Conservation (phyloP, 139 green algal species). For the Marvania coccoides region DNA sequence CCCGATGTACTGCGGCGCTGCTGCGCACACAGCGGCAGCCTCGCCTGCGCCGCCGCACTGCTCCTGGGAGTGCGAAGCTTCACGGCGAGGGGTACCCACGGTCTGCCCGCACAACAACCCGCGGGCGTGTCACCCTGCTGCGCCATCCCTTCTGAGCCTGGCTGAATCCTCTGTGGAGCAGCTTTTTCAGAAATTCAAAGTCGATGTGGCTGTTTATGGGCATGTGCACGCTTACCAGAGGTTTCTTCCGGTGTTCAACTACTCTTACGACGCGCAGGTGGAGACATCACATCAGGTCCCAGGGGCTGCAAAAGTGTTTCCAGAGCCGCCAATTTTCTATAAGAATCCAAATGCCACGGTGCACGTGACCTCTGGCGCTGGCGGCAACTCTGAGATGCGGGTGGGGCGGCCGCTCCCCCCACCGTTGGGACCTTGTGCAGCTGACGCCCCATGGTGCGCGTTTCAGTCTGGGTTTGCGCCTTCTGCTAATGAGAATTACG, state of each 20-base stretch:
- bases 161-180: slow-evolving; percentile 4
- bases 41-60: not conserved
- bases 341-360: not conserved
- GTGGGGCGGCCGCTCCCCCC: not conserved
- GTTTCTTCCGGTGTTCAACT: slow-evolving; percentile 6
- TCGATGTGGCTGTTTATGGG: slow-evolving; percentile 13
- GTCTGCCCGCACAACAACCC: slow-evolving; percentile 19
- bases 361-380: slow-evolving; percentile 13
- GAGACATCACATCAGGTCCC: not conserved
- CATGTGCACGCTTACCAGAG: slow-evolving; percentile 18
- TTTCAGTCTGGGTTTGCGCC: slow-evolving; percentile 19
- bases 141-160: too few species aligned
- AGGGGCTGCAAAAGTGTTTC: not conserved
- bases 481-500: not conserved
- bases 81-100: not conserved
- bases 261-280: not conserved
- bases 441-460: slow-evolving; percentile 10
- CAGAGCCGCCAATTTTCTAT: not conserved
- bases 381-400: slow-evolving; percentile 14
- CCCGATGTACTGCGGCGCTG: slow-evolving; percentile 28
- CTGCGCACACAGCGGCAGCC: too few species aligned
- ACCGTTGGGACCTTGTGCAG: not conserved
- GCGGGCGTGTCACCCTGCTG: not conserved
- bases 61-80: slow-evolving; percentile 12
- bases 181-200: not conserved